Base-by-base conservation (phyloP, 768 basidiomycete genomes). In the Albatrellus ellisii region DNA sequence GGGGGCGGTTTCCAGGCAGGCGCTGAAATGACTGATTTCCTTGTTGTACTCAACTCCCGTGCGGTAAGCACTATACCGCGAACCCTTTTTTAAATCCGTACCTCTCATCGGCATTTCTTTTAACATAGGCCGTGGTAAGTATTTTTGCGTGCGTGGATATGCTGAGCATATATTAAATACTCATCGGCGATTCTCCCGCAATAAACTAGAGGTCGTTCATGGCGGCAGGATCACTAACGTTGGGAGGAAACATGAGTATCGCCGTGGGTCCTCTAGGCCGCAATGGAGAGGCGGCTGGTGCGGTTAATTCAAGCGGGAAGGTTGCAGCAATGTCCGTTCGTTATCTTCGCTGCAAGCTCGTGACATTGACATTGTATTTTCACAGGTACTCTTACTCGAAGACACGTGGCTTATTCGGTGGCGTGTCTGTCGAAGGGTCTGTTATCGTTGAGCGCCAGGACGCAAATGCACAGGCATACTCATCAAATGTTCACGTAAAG, bases 381-480 rank as follows among this genome's bases (percentile, higher is more conserved):
- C 26, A 43, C 54, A 85, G 82, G 80, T 88, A 89, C 59, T 85
- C 80, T 55, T 90, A 90, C 55, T 84, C 81, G 6, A 94, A 92
- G 59, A 91, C 91, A 1, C 76, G 85, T 41, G 94, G 94, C 17
- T 71, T 97, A 3, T 97, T 95, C 46, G 92, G 94, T 24, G 94
- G 94, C 4, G 69, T 95, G 9, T 89, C 86, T 14, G 58, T 87
- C 9, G 84, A 87, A 63, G 90, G 90, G 10, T 86, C 84, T 1
- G 79, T 95, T 39, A 91, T 98, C 45, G 71, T 95, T 12, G 94
- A 95, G 60, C 75, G 94, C 28, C 84, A 90, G 54, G 94, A 99
- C 58, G 88, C 90, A 7, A 97, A 95, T 55, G 65, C 74, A 1
- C 68, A 79, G 37, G 92, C 92, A 2, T 95, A 95, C 54, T 59